Evolutionary conservation across 108 stramenopile species (phyloP).

Genomic region (Craspedostauros australis): DNA sequence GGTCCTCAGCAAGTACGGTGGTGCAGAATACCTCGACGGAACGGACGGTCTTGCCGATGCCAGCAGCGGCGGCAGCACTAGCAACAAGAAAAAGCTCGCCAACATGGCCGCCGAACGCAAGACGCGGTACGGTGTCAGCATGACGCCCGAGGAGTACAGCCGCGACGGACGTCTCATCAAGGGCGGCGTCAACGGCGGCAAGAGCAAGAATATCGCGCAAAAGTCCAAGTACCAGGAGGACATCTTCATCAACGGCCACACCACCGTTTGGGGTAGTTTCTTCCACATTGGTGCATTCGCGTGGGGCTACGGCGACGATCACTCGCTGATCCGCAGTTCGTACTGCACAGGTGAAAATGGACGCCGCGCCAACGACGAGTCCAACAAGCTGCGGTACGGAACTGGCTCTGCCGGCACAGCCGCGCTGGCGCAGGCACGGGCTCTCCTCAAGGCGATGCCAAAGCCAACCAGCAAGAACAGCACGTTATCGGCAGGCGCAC

Average conservation of each 20-base stretch:
- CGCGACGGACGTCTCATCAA: slow-evolving; percentile 74
- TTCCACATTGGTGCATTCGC: slow-evolving; percentile 85
- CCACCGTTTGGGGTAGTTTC: slow-evolving; percentile 94
- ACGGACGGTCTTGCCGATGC: slow-evolving; percentile 38
- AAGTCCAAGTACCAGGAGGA: slow-evolving; percentile 97
- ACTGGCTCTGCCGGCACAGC: slow-evolving; percentile 74
- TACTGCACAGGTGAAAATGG: slow-evolving; percentile 95
- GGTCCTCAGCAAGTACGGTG: slow-evolving; percentile 94
- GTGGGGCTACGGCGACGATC: slow-evolving; percentile 98
- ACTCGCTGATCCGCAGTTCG: slow-evolving; percentile 78
- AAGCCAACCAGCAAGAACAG: slow-evolving; percentile 2
- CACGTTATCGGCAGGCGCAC: slow-evolving; percentile 17
- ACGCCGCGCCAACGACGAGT: slow-evolving; percentile 85
- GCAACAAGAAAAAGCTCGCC: slow-evolving; percentile 1
- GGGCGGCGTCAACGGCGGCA: slow-evolving; percentile 29
- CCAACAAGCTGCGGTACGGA: slow-evolving; percentile 72
- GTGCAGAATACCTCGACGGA: slow-evolving; percentile 78
- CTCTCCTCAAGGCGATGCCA: slow-evolving; percentile 74
- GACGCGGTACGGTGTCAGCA: slow-evolving; percentile 65
- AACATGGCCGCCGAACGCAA: slow-evolving; percentile 50
- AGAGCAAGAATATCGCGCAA: slow-evolving; percentile 23
- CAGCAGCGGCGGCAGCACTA: slow-evolving; percentile 5
- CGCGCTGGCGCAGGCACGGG: slow-evolving; percentile 73
- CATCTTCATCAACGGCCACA: slow-evolving; percentile 83
- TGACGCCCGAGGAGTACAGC: slow-evolving; percentile 72